phyloP scores from a whole-genome alignment of 306 rosid species.

The Dalbergia cultrata region DNA sequence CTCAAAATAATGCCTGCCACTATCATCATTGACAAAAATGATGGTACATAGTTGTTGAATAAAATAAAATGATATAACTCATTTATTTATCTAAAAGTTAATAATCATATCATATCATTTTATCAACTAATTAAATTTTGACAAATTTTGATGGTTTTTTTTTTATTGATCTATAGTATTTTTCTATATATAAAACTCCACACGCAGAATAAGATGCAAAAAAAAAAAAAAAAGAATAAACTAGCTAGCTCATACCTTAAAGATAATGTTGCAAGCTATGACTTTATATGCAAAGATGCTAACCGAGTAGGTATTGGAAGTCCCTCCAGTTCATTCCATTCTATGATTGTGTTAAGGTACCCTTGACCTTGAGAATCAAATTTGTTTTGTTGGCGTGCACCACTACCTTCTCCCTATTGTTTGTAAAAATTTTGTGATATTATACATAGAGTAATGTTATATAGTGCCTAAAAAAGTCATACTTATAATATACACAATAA shows the following conservation, averaged over 20 bases:
- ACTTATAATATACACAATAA: too few species aligned
- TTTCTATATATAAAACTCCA: too few species aligned
- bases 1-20: slow-evolving; percentile 79
- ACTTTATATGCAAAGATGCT: slow-evolving; percentile 72
- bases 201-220: too few species aligned
- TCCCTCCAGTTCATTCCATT: slow-evolving; percentile 86
- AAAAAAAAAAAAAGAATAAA: too few species aligned
- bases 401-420: slow-evolving; percentile 75
- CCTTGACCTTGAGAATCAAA: slow-evolving; percentile 81
- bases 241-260: slow-evolving; percentile 54
- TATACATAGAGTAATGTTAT: too few species aligned
- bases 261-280: slow-evolving; percentile 79
- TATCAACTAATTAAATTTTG: not conserved
- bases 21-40: slow-evolving; percentile 55
- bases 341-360: slow-evolving; percentile 68
- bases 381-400: slow-evolving; percentile 74
- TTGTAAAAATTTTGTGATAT: not conserved
- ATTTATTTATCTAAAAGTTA: too few species aligned
- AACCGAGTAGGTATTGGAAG: slow-evolving; percentile 65
- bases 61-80: too few species aligned
- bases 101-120: not conserved
- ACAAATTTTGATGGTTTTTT: too few species aligned
- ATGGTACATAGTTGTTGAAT: too few species aligned
- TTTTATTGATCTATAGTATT: too few species aligned
- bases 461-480: too few species aligned